A percentile compares a stretch with the other conserved stretches of the same genome.
These are phyloP conservation scores for Gonium pectorale DNA, from an alignment of 139 green algal genomes.

Conservation along the genomic window DNA sequence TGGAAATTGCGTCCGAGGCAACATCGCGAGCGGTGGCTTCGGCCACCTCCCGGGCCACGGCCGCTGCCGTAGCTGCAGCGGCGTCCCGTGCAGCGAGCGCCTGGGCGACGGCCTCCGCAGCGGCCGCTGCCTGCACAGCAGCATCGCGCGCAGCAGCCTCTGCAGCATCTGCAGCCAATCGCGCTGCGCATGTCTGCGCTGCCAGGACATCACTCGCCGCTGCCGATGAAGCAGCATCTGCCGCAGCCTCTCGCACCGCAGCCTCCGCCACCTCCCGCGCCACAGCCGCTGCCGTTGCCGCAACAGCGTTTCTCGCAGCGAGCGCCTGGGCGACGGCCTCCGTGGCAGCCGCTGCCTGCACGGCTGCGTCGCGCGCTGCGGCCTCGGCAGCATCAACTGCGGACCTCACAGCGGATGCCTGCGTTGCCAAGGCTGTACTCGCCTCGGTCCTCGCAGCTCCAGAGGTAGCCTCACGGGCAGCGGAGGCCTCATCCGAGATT, in stretches of 20 bases:
- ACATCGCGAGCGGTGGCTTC: neutral
- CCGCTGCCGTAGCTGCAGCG: no score
- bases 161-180: neutral
- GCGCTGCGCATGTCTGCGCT: neutral
- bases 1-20: no score
- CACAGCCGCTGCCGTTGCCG: neutral
- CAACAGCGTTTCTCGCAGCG: no score
- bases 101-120: neutral
- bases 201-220: neutral
- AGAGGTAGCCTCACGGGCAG: no score
- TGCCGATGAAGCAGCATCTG: neutral
- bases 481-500: no score
- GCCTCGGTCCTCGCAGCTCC: no score
- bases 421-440: no score
- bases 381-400: neutral
- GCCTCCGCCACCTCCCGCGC: neutral
- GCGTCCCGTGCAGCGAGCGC: neutral
- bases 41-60: neutral
- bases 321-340: neutral
- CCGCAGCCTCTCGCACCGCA: neutral
- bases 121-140: neutral
- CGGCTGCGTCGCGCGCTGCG: neutral
- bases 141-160: neutral
- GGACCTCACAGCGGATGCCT: no score
- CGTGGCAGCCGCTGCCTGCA: neutral